phyloP scores from a whole-genome alignment of 2,329 filamentous ascomycete genomes.

The Diaporthe longicolla region DNA sequence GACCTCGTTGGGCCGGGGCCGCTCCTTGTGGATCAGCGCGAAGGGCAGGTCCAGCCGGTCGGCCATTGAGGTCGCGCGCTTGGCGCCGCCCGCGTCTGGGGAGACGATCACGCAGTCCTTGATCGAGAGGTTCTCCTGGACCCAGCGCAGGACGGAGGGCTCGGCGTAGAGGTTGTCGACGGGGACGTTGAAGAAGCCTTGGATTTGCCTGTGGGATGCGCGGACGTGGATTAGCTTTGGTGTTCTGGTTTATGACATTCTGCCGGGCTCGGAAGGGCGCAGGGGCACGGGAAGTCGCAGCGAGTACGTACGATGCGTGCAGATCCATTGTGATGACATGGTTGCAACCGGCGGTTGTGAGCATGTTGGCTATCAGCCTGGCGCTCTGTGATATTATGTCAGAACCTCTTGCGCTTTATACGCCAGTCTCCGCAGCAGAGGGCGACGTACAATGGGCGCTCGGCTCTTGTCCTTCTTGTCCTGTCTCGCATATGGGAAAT shows the following conservation, averaged over 20 bases:
- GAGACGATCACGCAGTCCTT: slow-evolving; percentile 93
- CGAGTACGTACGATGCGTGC: slow-evolving; percentile 80
- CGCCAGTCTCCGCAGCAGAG: background rate
- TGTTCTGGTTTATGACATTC: background rate
- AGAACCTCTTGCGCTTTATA: background rate
- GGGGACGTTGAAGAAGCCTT: slow-evolving; percentile 98
- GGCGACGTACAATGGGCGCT: slow-evolving; percentile 77
- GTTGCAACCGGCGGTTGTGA: slow-evolving; percentile 88
- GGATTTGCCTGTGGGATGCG: slow-evolving; percentile 74
- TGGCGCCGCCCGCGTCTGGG: slow-evolving; percentile 95
- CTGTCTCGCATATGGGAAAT: slow-evolving; percentile 96
- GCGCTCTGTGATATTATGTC: slow-evolving; percentile 68
- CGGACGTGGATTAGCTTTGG: slow-evolving; percentile 72
- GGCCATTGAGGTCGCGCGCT: slow-evolving; percentile 94
- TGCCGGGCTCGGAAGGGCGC: too few species aligned
- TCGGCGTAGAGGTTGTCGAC: slow-evolving; percentile 97
- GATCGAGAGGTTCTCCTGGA: slow-evolving; percentile 86
- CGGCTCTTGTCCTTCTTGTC: slow-evolving; percentile 78
- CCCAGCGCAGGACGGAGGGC: slow-evolving; percentile 78
- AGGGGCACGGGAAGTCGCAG: slow-evolving; percentile 35
- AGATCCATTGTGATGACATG: slow-evolving; percentile 95
- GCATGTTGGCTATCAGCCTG: slow-evolving; percentile 97
- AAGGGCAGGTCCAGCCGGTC: slow-evolving; percentile 95
- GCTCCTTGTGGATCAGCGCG: slow-evolving; percentile 92
- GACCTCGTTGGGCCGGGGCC: slow-evolving; percentile 69